Percentiles rank a stretch among this genome's conserved stretches.
Evolutionary conservation across 2,329 filamentous ascomycete genomes (phyloP).

Genomic region (Claviceps africana): DNA sequence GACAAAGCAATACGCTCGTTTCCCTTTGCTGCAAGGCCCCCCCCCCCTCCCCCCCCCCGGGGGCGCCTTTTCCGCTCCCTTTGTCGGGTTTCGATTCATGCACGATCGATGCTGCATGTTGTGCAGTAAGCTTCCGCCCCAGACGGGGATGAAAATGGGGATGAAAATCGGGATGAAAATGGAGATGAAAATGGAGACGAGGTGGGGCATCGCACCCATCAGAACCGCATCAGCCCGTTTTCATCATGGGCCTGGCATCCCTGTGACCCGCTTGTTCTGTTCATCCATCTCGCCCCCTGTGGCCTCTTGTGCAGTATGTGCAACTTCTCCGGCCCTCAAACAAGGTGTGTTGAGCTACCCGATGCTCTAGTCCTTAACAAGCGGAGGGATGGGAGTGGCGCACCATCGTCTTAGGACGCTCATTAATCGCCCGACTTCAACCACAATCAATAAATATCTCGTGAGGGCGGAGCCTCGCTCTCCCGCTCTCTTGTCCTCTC

Average conservation of each 20-base stretch:
- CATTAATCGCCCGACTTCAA: not conserved
- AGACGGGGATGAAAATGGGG: too few species aligned
- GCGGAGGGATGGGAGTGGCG: not conserved
- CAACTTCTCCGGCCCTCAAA: not conserved
- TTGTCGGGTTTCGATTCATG: not conserved
- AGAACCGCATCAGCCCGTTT: too few species aligned
- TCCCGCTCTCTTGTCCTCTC: not conserved
- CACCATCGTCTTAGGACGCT: not conserved
- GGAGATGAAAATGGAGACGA: too few species aligned
- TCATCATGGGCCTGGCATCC: too few species aligned
- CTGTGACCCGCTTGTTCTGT: not conserved
- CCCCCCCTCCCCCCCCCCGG: not conserved
- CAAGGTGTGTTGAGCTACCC: not conserved
- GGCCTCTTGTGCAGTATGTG: not conserved
- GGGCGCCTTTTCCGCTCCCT: not conserved
- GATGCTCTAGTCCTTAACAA: not conserved
- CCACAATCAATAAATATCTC: not conserved
- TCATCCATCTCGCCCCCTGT: not conserved
- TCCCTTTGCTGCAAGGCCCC: not conserved
- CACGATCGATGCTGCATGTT: not conserved
- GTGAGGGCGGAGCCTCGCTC: not conserved
- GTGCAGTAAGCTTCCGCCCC: not conserved
- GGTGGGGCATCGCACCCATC: too few species aligned
- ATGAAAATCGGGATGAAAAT: not conserved
- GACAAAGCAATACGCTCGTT: not conserved